Base-by-base conservation (phyloP, 129 eudicot species). In the Chrysanthemum seticuspe region DNA sequence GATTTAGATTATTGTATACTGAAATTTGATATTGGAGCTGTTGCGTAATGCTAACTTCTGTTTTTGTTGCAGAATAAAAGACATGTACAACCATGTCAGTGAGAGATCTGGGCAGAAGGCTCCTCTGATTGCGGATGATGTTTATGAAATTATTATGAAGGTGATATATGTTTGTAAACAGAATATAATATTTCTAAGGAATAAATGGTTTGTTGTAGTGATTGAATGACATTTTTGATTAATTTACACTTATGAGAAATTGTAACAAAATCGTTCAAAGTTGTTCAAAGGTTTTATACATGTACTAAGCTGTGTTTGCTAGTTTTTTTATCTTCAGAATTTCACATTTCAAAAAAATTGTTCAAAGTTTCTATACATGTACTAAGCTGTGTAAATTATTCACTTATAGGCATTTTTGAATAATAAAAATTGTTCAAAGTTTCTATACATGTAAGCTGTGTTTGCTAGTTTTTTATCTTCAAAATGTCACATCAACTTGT, bases 51-150 rank as follows among this genome's bases (percentile, higher is more conserved):
- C 45, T 58, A 71, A 71, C 58, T 71, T 18, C 36, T 6, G 12
- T 40, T 58, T 5, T 49, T 10, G 10, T 19, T 76, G 51, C 79
- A 89, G 96, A 74, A 63, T 89, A 61, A 82, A 83, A 75, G 87
- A 76, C 53, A 84, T 89, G 92, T 84, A 89, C 76, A 48, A 64
- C 71, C 85, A 89, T 71, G 79, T 67, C 48, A 80, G 79, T 78
- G 85, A 84, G 83, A 78, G 88, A 67, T 86, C 96, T 27, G 86
- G 92, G 27, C 76, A 74, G 74, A 82, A 84, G 82, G 90, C 96
- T 76, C 76, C 92, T 53, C 80, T 89, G 62, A 61, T 89, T 82
- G 86, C 96, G 3, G 90, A 89, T 78, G 92, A 89, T 80, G 87
- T 89, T 12, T 87, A 78, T 78, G 92, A 89, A 53, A 78, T 86